phyloP scores from a whole-genome alignment of 176 grass and related monocot species.

The sorghum (Sorghum bicolor) region Sorghum_bicolor_NCBIv3 NC_012873.2:6039501-6040000 shows the following conservation, averaged over 20 bases:
- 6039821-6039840: background rate
- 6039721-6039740: constrained; percentile 67
- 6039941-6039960: constrained; percentile 67
- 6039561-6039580: background rate
- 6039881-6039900: constrained; percentile 81
- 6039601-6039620: constrained; percentile 86
- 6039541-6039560: background rate
- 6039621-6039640: constrained; percentile 79
- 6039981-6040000: constrained; percentile 80
- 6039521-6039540: background rate
- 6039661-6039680: constrained; percentile 49
- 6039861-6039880: constrained; percentile 11
- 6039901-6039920: constrained; percentile 81
- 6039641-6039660: constrained; percentile 72
- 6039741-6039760: constrained; percentile 81
- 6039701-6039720: constrained; percentile 59
- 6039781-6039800: constrained; percentile 88
- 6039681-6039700: constrained; percentile 73
- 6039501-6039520: constrained; percentile 70
- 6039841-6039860: background rate
- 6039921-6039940: constrained; percentile 73
- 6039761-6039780: constrained; percentile 80
- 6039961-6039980: constrained; percentile 82
- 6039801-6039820: constrained; percentile 42
- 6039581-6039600: constrained; percentile 36